A percentile compares a stretch with the other conserved stretches of the same genome.
Evolutionary conservation across 2,329 filamentous ascomycete species (phyloP).

Genomic region (Macrophomina pseudophaseolina): DNA sequence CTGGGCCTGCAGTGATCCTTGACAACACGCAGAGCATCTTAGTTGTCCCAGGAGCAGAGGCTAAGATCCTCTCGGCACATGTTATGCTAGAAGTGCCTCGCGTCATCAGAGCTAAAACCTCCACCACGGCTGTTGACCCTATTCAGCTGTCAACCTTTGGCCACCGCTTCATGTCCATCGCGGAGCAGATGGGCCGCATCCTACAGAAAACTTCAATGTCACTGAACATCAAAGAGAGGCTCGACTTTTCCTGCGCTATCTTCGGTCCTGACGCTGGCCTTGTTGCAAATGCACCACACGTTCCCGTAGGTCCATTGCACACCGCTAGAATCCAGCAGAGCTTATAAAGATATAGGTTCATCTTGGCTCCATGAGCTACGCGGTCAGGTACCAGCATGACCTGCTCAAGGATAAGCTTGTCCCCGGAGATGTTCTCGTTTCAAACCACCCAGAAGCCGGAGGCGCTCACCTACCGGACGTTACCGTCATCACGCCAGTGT

Average conservation of each 20-base stretch:
- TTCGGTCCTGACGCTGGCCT: constrained; percentile 34
- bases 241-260: constrained; percentile 36
- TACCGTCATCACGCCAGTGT: constrained; percentile 37
- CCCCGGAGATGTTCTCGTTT: constrained; percentile 37
- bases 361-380: constrained; percentile 35
- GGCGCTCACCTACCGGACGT: constrained; percentile 40
- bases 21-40: constrained; percentile 55
- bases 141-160: constrained; percentile 30
- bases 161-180: constrained; percentile 37
- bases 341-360: constrained; percentile 25
- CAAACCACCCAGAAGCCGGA: constrained; percentile 36
- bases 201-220: constrained; percentile 35
- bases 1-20: constrained; percentile 41
- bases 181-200: constrained; percentile 35
- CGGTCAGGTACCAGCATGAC: constrained; percentile 37
- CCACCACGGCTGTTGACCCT: constrained; percentile 57
- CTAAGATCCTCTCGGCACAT: constrained; percentile 45
- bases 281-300: constrained; percentile 37
- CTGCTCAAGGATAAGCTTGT: constrained; percentile 31
- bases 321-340: background rate
- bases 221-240: constrained; percentile 45
- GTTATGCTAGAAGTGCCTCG: constrained; percentile 52
- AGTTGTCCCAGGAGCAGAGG: constrained; percentile 45
- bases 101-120: constrained; percentile 56
- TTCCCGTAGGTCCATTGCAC: constrained; percentile 29